Evolutionary conservation across 768 basidiomycete species (phyloP), one percentile per base, ranked within the genome.

Genomic region (Russula brevipes): DNA sequence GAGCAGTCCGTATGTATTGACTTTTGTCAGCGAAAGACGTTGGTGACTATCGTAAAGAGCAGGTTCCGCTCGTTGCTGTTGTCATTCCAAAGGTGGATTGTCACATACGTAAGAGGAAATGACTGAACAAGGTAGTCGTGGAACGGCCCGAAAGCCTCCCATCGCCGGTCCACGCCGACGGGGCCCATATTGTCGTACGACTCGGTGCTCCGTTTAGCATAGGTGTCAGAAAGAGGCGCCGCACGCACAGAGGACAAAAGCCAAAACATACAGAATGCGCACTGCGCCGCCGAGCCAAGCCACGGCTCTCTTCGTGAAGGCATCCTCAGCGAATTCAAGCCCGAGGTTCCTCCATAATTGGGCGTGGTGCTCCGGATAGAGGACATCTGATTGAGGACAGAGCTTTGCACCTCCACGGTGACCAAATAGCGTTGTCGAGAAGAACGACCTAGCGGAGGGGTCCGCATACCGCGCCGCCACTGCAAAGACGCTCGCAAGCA

Each of bases 1-100:
- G 1, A 87, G 73, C 17, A 87, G 75, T 0, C 82, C 85, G 52
- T 81, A 85, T 0, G 81, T 85, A 68, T 85, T 85, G 60, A 89
- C 81, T 64, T 79, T 78, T 4, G 81, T 81, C 59, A 87, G 73
- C 45, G 77, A 66, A 8, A 87, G 76, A 24, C 73, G 76, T 6
- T 78, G 65, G 68, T 86, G 82, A 16, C 84, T 85, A 49, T 14
- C 16, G 24, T 16, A n/a, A 54, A 39, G 12, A 7, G 12, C 7
- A 17, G 9, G 35, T 53, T 24, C 10, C 24, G 38, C 19, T 30
- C 36, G 11, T 36, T 11, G 38, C 35, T 39, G 2, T n/a, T 33
- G 11, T 6, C 17, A 35, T n/a, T 33, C 14, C 35, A 54, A 16
- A 31, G 24, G n/a, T 19, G 16, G 35, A 9, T 19, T 16, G 38